These are phyloP conservation scores for Lentinula raphanica DNA, from an alignment of 768 basidiomycete species.

Conservation along the genomic window DNA sequence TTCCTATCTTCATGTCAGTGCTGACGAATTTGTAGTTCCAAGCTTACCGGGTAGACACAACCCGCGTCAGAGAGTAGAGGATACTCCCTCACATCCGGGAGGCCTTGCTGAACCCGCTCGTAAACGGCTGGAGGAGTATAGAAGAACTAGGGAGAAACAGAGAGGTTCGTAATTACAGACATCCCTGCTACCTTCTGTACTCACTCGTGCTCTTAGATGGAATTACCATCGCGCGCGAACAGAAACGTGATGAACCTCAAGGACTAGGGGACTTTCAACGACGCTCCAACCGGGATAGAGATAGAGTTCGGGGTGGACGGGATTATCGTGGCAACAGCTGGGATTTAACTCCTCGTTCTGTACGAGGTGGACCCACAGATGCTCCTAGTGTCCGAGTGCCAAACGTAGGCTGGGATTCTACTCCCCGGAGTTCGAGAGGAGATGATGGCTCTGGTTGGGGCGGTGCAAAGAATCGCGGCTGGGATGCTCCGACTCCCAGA, in stretches of 20 bases:
- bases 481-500: conserved; percentile 86
- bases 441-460: conserved; percentile 67
- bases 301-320: conserved; percentile 43
- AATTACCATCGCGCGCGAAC: conserved; percentile 56
- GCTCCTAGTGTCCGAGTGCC: conserved; percentile 86
- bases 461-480: conserved; percentile 45
- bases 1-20: background rate
- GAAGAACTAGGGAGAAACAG: conserved; percentile 64
- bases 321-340: conserved; percentile 28
- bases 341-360: conserved; percentile 61
- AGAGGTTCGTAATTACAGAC: conserved; percentile 37
- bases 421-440: conserved; percentile 56
- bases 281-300: conserved; percentile 75
- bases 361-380: conserved; percentile 48
- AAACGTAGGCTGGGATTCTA: conserved; percentile 92
- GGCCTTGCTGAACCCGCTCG: conserved; percentile 78
- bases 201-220: conserved; percentile 50
- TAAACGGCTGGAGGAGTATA: conserved; percentile 70
- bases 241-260: conserved; percentile 51
- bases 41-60: conserved; percentile 59
- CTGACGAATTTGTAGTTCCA: conserved; percentile 56
- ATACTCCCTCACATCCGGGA: conserved; percentile 91
- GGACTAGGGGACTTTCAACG: conserved; percentile 92
- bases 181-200: background rate
- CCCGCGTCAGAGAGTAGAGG: conserved; percentile 71